Conservation (phyloP, 371 early-diverging fungal genomes). For the Funneliformis caledonium region DNA sequence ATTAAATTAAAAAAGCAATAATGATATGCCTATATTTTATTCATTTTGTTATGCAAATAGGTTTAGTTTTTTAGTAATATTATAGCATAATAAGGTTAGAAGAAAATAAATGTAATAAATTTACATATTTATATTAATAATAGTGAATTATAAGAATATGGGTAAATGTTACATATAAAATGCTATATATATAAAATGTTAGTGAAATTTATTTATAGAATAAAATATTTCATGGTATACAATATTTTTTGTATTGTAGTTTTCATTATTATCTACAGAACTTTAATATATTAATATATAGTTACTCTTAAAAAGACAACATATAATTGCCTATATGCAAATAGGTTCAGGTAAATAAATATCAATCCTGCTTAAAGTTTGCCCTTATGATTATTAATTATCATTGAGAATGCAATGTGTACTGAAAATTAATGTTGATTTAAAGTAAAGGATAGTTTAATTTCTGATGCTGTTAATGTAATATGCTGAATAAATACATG, state of each 20-base stretch:
- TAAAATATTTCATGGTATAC: not conserved
- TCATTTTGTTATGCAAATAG: too few species aligned
- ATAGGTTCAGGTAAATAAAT: constrained; percentile 40
- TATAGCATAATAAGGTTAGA: too few species aligned
- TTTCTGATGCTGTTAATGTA: constrained; percentile 2
- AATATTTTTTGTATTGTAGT: not conserved
- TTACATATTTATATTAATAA: too few species aligned
- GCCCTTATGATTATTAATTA: too few species aligned
- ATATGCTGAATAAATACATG: too few species aligned
- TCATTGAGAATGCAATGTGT: constrained; percentile 41
- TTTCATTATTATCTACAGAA: not conserved
- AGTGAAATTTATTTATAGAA: not conserved
- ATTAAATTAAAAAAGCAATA: too few species aligned
- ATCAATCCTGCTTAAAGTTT: constrained; percentile 36
- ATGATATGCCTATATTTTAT: too few species aligned
- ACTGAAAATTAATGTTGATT: constrained; percentile 40
- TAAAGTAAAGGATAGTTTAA: not conserved
- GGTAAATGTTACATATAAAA: too few species aligned
- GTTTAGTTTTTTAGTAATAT: too few species aligned
- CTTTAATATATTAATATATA: not conserved
- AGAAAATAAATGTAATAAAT: too few species aligned
- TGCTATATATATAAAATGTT: too few species aligned
- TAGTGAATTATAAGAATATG: too few species aligned
- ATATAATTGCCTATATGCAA: constrained; percentile 39
- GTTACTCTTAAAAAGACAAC: constrained; percentile 40